Evolutionary conservation across 257 asterid genomes (phyloP).

Genomic region (Eustoma russellianum): DNA sequence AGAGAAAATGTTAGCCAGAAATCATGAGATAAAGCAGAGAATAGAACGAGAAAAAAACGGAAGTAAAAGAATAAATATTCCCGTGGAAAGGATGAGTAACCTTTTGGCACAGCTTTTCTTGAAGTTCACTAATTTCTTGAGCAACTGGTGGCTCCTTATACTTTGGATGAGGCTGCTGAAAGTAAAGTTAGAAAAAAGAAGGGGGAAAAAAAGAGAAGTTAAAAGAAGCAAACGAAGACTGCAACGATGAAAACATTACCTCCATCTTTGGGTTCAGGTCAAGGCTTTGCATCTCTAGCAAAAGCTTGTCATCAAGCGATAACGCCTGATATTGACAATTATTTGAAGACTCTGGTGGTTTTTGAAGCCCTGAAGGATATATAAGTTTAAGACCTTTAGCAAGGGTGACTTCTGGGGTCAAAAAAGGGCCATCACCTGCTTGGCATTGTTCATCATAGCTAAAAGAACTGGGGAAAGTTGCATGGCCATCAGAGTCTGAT

Average conservation of each 20-base stretch:
- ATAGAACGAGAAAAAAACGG: background rate
- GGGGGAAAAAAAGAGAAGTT: background rate
- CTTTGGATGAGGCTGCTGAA: conserved; percentile 9
- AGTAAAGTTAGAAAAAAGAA: background rate
- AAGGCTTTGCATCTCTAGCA: conserved; percentile 12
- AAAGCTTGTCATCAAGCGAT: conserved; percentile 8
- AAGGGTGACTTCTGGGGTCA: too few species aligned
- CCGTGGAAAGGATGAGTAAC: conserved; percentile 2
- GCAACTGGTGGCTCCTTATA: conserved; percentile 1
- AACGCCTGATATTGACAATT: conserved; percentile 1
- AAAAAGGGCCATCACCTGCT: conserved; percentile 4
- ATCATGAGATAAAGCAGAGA: background rate
- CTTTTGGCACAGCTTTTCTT: conserved; percentile 5
- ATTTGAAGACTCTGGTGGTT: background rate
- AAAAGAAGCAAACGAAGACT: background rate
- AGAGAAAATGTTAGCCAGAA: too few species aligned
- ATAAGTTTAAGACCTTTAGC: background rate
- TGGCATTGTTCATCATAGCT: conserved; percentile 2
- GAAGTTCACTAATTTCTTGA: conserved; percentile 10
- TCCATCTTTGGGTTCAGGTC: background rate
- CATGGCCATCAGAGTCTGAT: conserved; percentile 1
- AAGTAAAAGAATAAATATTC: background rate
- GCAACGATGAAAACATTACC: conserved; percentile 3
- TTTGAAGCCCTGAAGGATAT: background rate
- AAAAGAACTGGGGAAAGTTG: background rate